These are phyloP conservation scores for Raffaelea ambrosiae DNA, from an alignment of 2,329 filamentous ascomycete genomes.

Conservation along the genomic window DNA sequence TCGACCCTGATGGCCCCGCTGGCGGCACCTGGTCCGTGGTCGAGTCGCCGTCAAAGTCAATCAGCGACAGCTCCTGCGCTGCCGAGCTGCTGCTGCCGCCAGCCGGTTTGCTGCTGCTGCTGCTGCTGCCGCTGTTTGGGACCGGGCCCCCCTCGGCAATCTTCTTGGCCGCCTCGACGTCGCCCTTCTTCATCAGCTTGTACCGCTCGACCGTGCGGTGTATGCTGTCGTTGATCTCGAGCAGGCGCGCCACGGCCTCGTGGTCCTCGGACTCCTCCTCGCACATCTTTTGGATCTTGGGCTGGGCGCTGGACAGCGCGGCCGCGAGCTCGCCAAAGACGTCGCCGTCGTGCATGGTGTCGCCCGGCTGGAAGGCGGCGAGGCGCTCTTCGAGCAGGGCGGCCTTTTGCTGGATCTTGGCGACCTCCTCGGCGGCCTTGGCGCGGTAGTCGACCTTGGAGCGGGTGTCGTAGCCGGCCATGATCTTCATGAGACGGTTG, in stretches of 20 bases:
- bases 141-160: constrained; percentile 69
- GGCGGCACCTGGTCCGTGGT: neutral
- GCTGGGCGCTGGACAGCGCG: constrained; percentile 84
- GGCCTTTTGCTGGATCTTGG: constrained; percentile 93
- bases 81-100: constrained; percentile 51
- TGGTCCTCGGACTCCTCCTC: constrained; percentile 97
- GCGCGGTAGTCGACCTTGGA: constrained; percentile 97
- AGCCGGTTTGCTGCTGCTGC: constrained; percentile 38
- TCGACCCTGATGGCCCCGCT: constrained; percentile 41
- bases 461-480: constrained; percentile 93
- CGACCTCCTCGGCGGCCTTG: constrained; percentile 92
- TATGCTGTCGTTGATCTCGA: constrained; percentile 99
- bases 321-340: constrained; percentile 79
- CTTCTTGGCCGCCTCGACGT: constrained; percentile 72
- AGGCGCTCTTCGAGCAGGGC: constrained; percentile 86
- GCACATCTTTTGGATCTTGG: constrained; percentile 99
- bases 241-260: constrained; percentile 87
- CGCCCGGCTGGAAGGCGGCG: constrained; percentile 72
- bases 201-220: constrained; percentile 93
- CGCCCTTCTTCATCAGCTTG: constrained; percentile 91
- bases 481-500: constrained; percentile 92
- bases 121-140: constrained; percentile 36
- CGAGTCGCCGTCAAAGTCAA: constrained; percentile 69
- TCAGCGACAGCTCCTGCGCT: constrained; percentile 74
- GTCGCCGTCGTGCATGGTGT: constrained; percentile 62